Base-by-base conservation (phyloP, 2,329 filamentous ascomycete genomes). In the Meredithiella fracta region DNA sequence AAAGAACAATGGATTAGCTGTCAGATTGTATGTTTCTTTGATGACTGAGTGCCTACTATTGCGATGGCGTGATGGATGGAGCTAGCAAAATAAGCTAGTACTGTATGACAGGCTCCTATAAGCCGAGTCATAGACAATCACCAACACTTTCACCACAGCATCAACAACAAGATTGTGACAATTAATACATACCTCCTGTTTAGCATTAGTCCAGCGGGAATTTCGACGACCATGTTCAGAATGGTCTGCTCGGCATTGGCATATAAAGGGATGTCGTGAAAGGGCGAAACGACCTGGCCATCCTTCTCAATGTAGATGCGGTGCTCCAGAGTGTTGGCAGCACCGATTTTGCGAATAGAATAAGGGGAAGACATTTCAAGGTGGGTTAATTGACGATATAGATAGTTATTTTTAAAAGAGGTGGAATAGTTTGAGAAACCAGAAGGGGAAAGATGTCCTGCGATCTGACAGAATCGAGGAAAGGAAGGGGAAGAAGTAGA, bases 201-300 rank as follows among this genome's bases (percentile, higher is more conserved):
- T 98, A 67, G 86, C 92, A 75, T 98, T 98, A 77, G 91, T 95
- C 92, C 92, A 98, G 76, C 92, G 85, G 67, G 92, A 66, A 98
- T 96, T 84, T 98, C 92, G 66, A 98, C 92, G 62, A 98, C 71
- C 92, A 98, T 98, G 84, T 98, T 98, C 68, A 98, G 80, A 70
- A 97, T 76, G 65, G 85, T 94, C 79, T 95, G 82, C 77, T 95
- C 85, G 73, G 86, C 78, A 71, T 98, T 95, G 82, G 91, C 91
- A 69, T 89, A 98, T 64, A 98, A 86, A 60, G 92, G 92, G 64
- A 98, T 89, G 70, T 98, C 92, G 78, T 98, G 92, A 82, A 96
- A 98, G 64, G 91, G 86, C 61, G 91, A 97, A 71, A 97, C 72
- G 63, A 87, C 86, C 62, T 86, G 76, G 74, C 91, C 92, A 85